A percentile compares a stretch with the other conserved stretches of the same genome.
phyloP scores from a whole-genome alignment of 2,329 filamentous ascomycete species.

The Tetracladium maxilliforme region DNA sequence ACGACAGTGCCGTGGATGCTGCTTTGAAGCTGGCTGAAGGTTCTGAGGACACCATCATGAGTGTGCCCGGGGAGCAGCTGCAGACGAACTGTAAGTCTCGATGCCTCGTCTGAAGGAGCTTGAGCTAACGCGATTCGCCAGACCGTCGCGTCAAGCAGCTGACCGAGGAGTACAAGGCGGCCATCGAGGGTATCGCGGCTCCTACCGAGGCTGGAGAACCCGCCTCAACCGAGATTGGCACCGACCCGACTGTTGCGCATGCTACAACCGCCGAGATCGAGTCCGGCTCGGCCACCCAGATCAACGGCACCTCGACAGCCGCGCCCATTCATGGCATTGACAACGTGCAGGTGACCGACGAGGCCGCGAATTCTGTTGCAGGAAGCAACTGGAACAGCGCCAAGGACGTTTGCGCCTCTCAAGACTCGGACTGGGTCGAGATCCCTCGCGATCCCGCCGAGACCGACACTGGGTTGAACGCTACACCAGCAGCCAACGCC shows the following conservation, averaged over 20 bases:
- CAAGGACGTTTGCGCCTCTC: constrained; percentile 14
- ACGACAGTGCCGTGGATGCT: constrained; percentile 56
- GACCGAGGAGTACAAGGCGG: constrained; percentile 35
- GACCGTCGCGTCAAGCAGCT: constrained; percentile 43
- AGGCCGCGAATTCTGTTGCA: constrained; percentile 43
- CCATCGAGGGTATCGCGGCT: constrained; percentile 13
- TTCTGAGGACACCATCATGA: constrained; percentile 48
- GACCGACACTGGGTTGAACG: constrained; percentile 50
- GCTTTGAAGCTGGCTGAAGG: constrained; percentile 69
- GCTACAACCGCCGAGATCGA: constrained; percentile 56
- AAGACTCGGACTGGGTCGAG: constrained; percentile 26
- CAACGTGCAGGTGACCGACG: constrained; percentile 35
- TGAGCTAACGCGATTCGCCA: constrained; percentile 17
- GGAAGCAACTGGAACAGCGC: constrained; percentile 43
- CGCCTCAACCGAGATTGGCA: constrained; percentile 21
- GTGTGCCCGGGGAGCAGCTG: constrained; percentile 48
- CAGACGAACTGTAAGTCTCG: constrained; percentile 53
- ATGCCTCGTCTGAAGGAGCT: background rate
- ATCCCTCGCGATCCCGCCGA: constrained; percentile 63
- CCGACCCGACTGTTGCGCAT: constrained; percentile 53
- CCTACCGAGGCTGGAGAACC: constrained; percentile 15
- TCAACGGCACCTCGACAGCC: constrained; percentile 27
- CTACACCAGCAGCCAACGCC: constrained; percentile 35
- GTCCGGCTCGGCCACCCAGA: constrained; percentile 22
- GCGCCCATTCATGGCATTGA: constrained; percentile 19